phyloP scores from a whole-genome alignment of 164 flowering plant genomes.

The Stephania yunnanensis region DNA sequence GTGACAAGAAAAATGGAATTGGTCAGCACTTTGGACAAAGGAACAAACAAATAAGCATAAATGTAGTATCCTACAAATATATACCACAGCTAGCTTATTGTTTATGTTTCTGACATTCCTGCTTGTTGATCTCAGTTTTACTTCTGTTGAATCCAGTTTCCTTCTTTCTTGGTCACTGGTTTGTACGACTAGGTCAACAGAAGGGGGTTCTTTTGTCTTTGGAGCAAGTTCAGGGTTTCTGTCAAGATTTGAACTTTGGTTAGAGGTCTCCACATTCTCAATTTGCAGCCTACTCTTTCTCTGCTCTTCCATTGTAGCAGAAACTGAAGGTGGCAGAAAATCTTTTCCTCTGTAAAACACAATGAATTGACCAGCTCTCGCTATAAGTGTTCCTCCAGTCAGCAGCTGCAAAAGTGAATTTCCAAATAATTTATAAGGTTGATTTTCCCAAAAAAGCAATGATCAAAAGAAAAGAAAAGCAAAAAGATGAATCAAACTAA shows the following conservation, averaged over 20 bases:
- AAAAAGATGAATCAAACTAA: too few species aligned
- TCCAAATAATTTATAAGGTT: conserved; percentile 9
- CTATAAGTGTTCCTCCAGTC: conserved; percentile 82
- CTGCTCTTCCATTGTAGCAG: conserved; percentile 71
- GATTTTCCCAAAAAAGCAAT: too few species aligned
- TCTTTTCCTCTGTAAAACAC: conserved; percentile 92
- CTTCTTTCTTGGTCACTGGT: conserved; percentile 17
- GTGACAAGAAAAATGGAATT: conserved; percentile 12
- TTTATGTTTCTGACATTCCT: conserved; percentile 35
- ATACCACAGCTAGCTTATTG: conserved; percentile 59
- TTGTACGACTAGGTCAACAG: conserved; percentile 17
- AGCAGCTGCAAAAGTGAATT: conserved; percentile 50
- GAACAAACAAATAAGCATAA: conserved; percentile 1
- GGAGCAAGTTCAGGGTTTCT: conserved; percentile 13
- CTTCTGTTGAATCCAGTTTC: conserved; percentile 14
- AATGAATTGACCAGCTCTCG: conserved; percentile 74
- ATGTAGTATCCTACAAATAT: conserved; percentile 2
- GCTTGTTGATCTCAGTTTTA: conserved; percentile 26
- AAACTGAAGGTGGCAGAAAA: conserved; percentile 83
- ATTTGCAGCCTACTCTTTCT: conserved; percentile 27
- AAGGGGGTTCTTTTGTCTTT: conserved; percentile 15
- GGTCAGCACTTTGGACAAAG: neutral
- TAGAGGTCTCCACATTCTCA: conserved; percentile 4
- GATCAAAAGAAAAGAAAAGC: too few species aligned
- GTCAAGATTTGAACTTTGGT: conserved; percentile 14